Conservation (phyloP, 1,284 basidiomycete species). For the Cutaneotrichosporon arboriforme region DNA sequence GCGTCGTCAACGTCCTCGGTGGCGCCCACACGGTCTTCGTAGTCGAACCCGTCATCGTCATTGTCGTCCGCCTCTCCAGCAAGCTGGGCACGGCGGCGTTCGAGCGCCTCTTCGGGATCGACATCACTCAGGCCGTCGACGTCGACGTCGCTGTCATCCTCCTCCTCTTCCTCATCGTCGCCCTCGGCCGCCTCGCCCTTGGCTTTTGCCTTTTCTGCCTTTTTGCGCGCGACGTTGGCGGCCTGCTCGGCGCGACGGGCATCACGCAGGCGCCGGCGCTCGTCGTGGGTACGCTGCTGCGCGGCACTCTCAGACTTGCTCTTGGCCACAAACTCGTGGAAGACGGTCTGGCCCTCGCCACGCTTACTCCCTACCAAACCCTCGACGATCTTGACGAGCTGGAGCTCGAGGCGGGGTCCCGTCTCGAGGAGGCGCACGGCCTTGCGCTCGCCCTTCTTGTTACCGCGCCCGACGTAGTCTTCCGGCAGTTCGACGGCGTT, state of each 20-base stretch:
- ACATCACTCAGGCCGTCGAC: constrained; percentile 48
- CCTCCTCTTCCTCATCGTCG: constrained; percentile 45
- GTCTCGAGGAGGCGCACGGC: constrained; percentile 90
- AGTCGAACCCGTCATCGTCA: constrained; percentile 42
- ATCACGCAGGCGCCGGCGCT: constrained; percentile 66
- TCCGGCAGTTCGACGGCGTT: constrained; percentile 69
- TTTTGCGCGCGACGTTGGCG: constrained; percentile 76
- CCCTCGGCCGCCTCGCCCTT: constrained; percentile 43
- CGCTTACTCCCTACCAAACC: constrained; percentile 67
- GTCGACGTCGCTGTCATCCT: constrained; percentile 46
- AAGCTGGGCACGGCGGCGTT: constrained; percentile 26
- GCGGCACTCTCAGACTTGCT: constrained; percentile 63
- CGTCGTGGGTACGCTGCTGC: constrained; percentile 67
- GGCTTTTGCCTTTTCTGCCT: constrained; percentile 48
- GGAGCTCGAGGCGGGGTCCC: constrained; percentile 89
- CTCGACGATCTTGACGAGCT: constrained; percentile 88
- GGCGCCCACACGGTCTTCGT: constrained; percentile 36
- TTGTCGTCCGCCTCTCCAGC: constrained; percentile 33
- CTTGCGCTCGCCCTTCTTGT: constrained; percentile 80
- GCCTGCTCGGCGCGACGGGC: constrained; percentile 79
- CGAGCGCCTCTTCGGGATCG: constrained; percentile 47
- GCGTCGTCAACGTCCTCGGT: constrained; percentile 59
- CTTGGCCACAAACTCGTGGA: constrained; percentile 78
- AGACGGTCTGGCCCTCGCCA: constrained; percentile 76
- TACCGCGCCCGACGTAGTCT: constrained; percentile 91